These are phyloP conservation scores for Cryphonectria radicalis DNA, from an alignment of 2,329 filamentous ascomycete species.

Conservation along the genomic window DNA sequence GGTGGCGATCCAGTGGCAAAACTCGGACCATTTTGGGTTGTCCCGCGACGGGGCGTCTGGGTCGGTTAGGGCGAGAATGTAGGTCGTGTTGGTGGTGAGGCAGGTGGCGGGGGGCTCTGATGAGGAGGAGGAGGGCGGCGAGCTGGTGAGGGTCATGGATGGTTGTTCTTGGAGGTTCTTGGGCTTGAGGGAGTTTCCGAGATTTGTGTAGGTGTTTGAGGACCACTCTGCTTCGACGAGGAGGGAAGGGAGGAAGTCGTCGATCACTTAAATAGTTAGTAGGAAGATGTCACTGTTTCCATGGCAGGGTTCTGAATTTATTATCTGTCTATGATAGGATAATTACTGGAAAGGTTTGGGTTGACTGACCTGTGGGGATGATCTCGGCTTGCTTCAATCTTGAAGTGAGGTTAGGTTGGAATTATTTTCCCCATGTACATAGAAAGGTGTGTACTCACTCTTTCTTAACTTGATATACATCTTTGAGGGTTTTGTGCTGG, in stretches of 20 bases:
- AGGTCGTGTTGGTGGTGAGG: conserved; percentile 32
- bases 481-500: neutral
- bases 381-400: conserved; percentile 35
- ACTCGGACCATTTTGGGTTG: conserved; percentile 49
- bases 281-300: neutral
- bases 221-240: conserved; percentile 54
- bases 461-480: conserved; percentile 1
- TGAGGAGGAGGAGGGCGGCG: conserved; percentile 28
- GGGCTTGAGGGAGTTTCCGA: conserved; percentile 56
- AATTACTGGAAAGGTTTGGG: no score
- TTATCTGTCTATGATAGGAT: neutral
- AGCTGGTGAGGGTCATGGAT: conserved; percentile 37
- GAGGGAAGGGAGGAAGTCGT: conserved; percentile 61
- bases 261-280: conserved; percentile 49
- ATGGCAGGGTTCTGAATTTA: neutral
- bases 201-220: conserved; percentile 45
- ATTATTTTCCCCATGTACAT: no score
- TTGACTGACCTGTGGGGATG: conserved; percentile 33
- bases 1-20: conserved; percentile 51
- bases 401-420: neutral
- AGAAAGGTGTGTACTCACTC: neutral
- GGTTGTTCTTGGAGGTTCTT: conserved; percentile 42
- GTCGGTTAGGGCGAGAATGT: conserved; percentile 45
- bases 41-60: conserved; percentile 49
- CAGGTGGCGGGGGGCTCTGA: neutral